Percentiles rank a stretch among this genome's conserved stretches.
Conservation (phyloP, 257 asterid species). For the Ilex asprella region DNA sequence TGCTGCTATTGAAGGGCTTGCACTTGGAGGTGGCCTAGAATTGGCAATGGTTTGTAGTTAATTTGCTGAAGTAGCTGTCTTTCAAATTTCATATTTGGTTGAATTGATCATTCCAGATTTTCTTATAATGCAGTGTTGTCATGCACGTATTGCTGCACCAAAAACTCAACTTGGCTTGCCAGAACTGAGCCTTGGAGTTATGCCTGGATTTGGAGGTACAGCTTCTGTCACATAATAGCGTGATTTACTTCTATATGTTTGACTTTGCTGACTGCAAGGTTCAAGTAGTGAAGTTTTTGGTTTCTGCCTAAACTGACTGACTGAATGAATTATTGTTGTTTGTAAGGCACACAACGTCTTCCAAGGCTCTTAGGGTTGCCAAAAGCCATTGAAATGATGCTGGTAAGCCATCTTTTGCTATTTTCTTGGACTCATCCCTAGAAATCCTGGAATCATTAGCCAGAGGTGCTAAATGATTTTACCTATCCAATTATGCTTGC, state of each 20-base stretch:
- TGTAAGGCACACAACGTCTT: conserved; percentile 89
- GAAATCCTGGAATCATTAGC: neutral
- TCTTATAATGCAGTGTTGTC: conserved; percentile 60
- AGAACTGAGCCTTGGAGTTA: conserved; percentile 89
- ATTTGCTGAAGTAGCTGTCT: neutral
- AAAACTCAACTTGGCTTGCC: conserved; percentile 83
- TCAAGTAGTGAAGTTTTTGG: no score
- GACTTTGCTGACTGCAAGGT: neutral
- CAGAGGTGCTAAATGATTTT: neutral
- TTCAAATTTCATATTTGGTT: neutral
- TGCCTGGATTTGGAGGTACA: conserved; percentile 96
- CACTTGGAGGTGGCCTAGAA: conserved; percentile 98
- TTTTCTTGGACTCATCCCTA: neutral
- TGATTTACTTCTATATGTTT: neutral
- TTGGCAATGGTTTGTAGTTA: conserved; percentile 66
- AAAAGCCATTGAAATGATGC: conserved; percentile 77
- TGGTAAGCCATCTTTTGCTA: conserved; percentile 50
- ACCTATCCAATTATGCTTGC: no score
- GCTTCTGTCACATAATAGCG: conserved; percentile 1
- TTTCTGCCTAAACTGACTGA: no score
- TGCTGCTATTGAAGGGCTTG: conserved; percentile 93
- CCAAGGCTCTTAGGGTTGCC: conserved; percentile 92
- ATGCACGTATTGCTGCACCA: conserved; percentile 92
- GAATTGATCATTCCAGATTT: neutral
- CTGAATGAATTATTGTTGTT: conserved; percentile 8